Evolutionary conservation across 2,329 filamentous ascomycete species (phyloP), one percentile per base, ranked within the genome.

Genomic region (Neophaeococcomyces mojaviensis): DNA sequence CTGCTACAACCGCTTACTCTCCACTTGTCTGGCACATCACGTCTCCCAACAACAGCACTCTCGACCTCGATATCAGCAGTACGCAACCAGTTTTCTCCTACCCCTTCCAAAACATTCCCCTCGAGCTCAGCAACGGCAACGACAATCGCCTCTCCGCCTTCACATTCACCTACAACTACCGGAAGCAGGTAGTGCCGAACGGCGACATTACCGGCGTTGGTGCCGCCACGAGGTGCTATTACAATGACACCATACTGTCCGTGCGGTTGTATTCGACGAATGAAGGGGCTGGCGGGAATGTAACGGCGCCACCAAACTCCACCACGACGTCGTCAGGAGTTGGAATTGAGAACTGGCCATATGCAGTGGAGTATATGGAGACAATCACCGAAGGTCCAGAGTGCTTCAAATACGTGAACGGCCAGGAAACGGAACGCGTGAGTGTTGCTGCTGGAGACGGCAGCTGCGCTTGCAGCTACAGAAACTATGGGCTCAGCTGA

Each of bases 1-100:
- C 39, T 4, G 57, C 59, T 8, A 60, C 67, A 3, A 64, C 68
- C 16, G 64, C 65, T 3, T 59, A 70, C 3, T 68, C 75, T 0
- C 75, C 71, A 5, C 82, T 84, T 61, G 71, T 76, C 59, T 85
- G 80, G 81, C 68, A 75, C 48, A 79, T 86, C 47, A 61, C 62
- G 2, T 58, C 66, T 1, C 64, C 67, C 0, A 15, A 22, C 34
- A 53, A 49, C 3, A 59, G 55, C 3, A 51, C 53, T 1, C 20
- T 39, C 16, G 33, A 60, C 26, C 79, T 73, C 61, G 64, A 64
- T 36, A 75, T 82, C 51, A 79, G 79, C 4, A 76, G 76, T 2
- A 69, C 68, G 18, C 62, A 70, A 22, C 78, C 79, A 53, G 72
- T 73, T 1, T 77, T 82, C 53, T 68, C 69, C 24, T 72, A 80